A percentile compares a stretch with the other conserved stretches of the same genome.
These are phyloP conservation scores for Daldinia grandis DNA, from an alignment of 495 filamentous ascomycete genomes.

Conservation along the genomic window DNA sequence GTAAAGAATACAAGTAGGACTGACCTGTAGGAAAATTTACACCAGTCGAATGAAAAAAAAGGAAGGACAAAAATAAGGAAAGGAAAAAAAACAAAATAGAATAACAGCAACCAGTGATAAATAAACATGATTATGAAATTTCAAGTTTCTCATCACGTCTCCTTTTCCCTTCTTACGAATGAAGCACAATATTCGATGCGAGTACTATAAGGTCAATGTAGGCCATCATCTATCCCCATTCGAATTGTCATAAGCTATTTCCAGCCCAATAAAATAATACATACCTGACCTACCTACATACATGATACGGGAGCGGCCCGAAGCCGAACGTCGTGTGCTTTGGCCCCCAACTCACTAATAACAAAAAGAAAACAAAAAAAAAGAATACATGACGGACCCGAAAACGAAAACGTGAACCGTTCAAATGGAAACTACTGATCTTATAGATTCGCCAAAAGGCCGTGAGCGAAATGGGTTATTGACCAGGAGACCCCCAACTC, in stretches of 20 bases:
- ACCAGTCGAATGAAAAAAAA: slow-evolving; percentile 9
- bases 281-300: too few relatives aligned
- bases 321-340: slow-evolving; percentile 30
- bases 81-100: not conserved
- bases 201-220: not conserved
- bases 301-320: slow-evolving; percentile 41
- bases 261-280: not conserved
- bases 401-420: not conserved
- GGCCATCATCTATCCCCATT: not conserved
- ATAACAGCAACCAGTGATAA: slow-evolving; percentile 2
- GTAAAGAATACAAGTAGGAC: slow-evolving; percentile 9
- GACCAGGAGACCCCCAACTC: slow-evolving; percentile 29
- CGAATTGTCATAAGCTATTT: not conserved
- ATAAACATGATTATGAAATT: slow-evolving; percentile 18
- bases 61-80: not conserved
- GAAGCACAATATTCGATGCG: not conserved
- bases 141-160: slow-evolving; percentile 3
- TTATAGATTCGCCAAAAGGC: slow-evolving; percentile 27
- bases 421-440: slow-evolving; percentile 33
- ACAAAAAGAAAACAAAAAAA: too few relatives aligned
- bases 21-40: slow-evolving; percentile 17
- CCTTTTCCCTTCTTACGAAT: not conserved
- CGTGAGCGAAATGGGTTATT: slow-evolving; percentile 32
- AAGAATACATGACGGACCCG: too few relatives aligned
- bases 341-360: slow-evolving; percentile 2